Evolutionary conservation across 1,284 basidiomycete species (phyloP).

Genomic region (Ganoderma resinaceum): DNA sequence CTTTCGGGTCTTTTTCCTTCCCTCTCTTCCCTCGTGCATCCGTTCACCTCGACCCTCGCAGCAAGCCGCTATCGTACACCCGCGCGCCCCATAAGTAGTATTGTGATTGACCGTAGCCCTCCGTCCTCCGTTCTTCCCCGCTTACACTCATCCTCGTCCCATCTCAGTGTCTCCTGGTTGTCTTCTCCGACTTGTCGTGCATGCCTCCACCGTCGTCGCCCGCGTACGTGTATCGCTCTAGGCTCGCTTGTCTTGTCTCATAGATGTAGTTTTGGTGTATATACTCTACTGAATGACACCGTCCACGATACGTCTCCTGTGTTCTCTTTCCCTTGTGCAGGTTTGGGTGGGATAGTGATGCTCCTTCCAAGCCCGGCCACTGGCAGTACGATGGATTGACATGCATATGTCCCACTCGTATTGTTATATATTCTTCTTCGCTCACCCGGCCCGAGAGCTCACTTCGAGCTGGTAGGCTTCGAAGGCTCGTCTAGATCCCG

Average conservation of each 20-base stretch:
- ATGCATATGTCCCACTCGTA: no score
- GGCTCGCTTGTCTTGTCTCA: conserved; percentile 35
- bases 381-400: no score
- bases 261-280: conserved; percentile 38
- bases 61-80: conserved; percentile 17
- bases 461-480: no score
- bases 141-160: background rate
- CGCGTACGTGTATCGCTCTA: conserved; percentile 28
- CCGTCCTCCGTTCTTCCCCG: background rate
- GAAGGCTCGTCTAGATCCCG: background rate
- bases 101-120: background rate
- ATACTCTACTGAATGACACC: conserved; percentile 28
- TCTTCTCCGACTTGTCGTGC: background rate
- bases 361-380: no score
- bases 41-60: background rate
- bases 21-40: conserved; percentile 2
- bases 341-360: no score
- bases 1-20: conserved; percentile 6
- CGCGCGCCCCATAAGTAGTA: conserved; percentile 13
- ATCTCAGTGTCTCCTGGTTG: background rate
- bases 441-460: no score
- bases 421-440: no score
- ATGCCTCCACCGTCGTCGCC: conserved; percentile 6
- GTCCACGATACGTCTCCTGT: background rate
- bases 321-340: background rate